phyloP scores from a whole-genome alignment of 2,329 filamentous ascomycete genomes.

The Colletotrichum eremochloae region DNA sequence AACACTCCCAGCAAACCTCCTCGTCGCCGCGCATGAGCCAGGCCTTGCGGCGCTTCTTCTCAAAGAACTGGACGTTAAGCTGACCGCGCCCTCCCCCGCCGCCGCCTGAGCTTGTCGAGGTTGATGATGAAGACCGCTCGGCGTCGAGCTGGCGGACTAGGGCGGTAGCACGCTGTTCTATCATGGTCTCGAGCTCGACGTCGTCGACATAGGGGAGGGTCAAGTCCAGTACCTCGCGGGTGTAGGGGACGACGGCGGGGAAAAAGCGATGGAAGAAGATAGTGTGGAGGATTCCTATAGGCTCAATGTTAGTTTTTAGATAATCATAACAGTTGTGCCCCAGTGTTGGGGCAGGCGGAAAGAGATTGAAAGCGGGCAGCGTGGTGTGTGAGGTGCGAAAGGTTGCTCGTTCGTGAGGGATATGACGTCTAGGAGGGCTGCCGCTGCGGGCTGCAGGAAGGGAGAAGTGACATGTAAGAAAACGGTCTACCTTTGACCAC shows the following conservation, averaged over 20 bases:
- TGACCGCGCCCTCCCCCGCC: constrained; percentile 77
- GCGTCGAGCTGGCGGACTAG: constrained; percentile 83
- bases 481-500: constrained; percentile 83
- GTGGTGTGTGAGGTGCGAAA: constrained; percentile 4
- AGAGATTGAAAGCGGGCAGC: not conserved
- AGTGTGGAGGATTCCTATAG: constrained; percentile 87
- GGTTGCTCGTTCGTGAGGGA: constrained; percentile 13
- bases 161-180: constrained; percentile 86
- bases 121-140: constrained; percentile 57
- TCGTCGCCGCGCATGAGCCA: constrained; percentile 88
- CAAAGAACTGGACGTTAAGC: constrained; percentile 92
- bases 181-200: constrained; percentile 90
- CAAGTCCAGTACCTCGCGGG: constrained; percentile 90
- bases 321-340: not conserved
- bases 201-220: constrained; percentile 92
- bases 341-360: not conserved
- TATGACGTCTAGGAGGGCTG: constrained; percentile 39
- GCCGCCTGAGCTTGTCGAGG: constrained; percentile 42
- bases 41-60: constrained; percentile 87
- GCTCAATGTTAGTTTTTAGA: not conserved
- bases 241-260: constrained; percentile 83
- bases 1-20: constrained; percentile 96
- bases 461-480: constrained; percentile 25
- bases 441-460: constrained; percentile 37
- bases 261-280: constrained; percentile 99